Evolutionary conservation across 2,329 filamentous ascomycete species (phyloP).

Genomic region (Cladorrhinum sp.): DNA sequence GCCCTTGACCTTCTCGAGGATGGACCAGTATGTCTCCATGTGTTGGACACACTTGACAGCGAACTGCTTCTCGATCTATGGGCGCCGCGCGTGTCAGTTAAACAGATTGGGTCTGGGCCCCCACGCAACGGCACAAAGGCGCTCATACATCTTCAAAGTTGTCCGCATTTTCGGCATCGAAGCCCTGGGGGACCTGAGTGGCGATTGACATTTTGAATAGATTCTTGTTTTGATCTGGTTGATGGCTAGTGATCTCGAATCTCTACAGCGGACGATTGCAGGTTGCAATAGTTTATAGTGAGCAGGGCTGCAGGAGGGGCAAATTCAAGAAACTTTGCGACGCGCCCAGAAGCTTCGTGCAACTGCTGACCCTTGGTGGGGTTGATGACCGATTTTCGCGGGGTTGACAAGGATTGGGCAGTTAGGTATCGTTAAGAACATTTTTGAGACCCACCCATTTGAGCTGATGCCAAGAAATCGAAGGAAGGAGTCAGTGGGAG

Average conservation of each 20-base stretch:
- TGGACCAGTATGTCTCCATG: slow-evolving; percentile 94
- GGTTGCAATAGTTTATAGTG: background rate
- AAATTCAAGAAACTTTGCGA: background rate
- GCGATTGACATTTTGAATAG: slow-evolving; percentile 25
- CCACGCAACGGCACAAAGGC: background rate
- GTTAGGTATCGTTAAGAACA: slow-evolving; percentile 18
- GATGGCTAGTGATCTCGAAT: background rate
- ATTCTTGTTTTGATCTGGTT: background rate
- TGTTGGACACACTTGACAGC: slow-evolving; percentile 97
- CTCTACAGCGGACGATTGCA: background rate
- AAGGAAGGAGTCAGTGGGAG: background rate
- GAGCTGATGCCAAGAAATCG: background rate
- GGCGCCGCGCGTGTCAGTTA: background rate
- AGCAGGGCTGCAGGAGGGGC: background rate
- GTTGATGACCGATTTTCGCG: slow-evolving; percentile 12
- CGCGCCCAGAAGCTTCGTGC: slow-evolving; percentile 9
- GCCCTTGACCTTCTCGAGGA: slow-evolving; percentile 86
- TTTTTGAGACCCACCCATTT: background rate
- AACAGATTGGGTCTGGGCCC: background rate
- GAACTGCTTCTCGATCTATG: slow-evolving; percentile 96
- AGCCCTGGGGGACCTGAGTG: slow-evolving; percentile 52
- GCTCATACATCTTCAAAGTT: slow-evolving; percentile 56
- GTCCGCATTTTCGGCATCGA: slow-evolving; percentile 55
- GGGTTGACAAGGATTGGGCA: slow-evolving; percentile 8
- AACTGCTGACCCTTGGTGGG: slow-evolving; percentile 9